Evolutionary conservation across 164 flowering plant genomes (phyloP).

Genomic region (Akebia trifoliata): DNA sequence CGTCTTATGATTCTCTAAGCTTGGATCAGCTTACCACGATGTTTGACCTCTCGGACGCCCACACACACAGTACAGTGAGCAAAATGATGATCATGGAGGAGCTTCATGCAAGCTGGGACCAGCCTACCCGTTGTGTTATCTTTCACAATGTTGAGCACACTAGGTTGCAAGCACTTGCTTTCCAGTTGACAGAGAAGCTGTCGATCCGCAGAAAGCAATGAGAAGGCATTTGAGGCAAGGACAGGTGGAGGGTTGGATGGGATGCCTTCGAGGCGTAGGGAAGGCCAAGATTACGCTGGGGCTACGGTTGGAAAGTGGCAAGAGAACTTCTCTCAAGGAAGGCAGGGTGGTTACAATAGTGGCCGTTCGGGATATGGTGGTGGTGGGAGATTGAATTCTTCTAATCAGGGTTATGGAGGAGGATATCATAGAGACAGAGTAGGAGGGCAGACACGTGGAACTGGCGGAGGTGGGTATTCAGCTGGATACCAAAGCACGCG

Average conservation of each 20-base stretch:
- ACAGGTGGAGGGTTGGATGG: constrained; percentile 75
- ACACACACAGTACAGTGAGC: constrained; percentile 60
- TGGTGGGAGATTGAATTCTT: constrained; percentile 28
- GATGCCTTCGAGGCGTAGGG: constrained; percentile 61
- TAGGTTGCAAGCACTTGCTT: constrained; percentile 76
- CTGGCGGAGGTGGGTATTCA: constrained; percentile 38
- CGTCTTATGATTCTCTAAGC: constrained; percentile 65
- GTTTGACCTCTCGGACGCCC: constrained; percentile 71
- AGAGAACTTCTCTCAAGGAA: constrained; percentile 52
- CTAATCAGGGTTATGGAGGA: constrained; percentile 30
- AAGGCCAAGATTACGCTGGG: constrained; percentile 62
- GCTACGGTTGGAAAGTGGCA: constrained; percentile 60
- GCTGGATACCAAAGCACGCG: constrained; percentile 31
- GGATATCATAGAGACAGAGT: constrained; percentile 44
- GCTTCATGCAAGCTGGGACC: constrained; percentile 94
- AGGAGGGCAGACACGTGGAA: constrained; percentile 34
- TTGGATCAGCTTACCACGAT: constrained; percentile 65
- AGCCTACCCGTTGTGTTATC: constrained; percentile 62
- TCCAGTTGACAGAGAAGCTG: constrained; percentile 76
- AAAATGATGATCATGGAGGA: constrained; percentile 92
- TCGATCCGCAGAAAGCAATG: constrained; percentile 75
- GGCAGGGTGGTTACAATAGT: constrained; percentile 49
- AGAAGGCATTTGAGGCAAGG: constrained; percentile 74
- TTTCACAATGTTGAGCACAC: constrained; percentile 73
- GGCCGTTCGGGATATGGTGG: constrained; percentile 43